Conservation (phyloP, 768 basidiomycete genomes). For the Boletus reticuloceps region DNA sequence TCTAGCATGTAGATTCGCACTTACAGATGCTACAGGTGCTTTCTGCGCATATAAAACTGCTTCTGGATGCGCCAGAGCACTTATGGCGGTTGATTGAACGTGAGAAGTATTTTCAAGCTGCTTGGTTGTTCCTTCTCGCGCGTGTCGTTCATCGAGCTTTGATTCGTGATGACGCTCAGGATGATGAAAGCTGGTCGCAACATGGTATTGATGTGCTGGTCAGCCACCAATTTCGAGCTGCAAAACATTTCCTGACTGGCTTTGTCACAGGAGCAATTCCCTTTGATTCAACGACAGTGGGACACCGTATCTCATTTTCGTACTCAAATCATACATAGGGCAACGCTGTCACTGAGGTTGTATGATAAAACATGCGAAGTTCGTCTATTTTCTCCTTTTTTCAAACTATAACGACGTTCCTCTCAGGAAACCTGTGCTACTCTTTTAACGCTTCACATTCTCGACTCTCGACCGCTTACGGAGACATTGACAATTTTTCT, state of each 20-base stretch:
- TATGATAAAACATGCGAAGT: conserved; percentile 52
- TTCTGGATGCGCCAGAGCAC: conserved; percentile 89
- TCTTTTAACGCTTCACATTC: conserved; percentile 79
- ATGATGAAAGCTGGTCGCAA: conserved; percentile 56
- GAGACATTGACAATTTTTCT: conserved; percentile 74
- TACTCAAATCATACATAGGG: conserved; percentile 83
- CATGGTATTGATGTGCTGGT: conserved; percentile 66
- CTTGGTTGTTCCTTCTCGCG: conserved; percentile 84
- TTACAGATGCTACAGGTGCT: conserved; percentile 67
- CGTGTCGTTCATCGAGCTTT: conserved; percentile 82
- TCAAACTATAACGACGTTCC: background rate
- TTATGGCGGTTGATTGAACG: conserved; percentile 85
- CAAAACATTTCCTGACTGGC: background rate
- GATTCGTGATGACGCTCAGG: conserved; percentile 58
- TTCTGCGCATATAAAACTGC: conserved; percentile 87
- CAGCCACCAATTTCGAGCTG: conserved; percentile 15
- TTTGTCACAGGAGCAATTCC: conserved; percentile 69
- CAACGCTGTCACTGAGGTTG: conserved; percentile 78
- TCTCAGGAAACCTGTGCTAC: conserved; percentile 71
- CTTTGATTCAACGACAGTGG: conserved; percentile 91
- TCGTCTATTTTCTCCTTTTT: conserved; percentile 13
- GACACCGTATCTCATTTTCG: conserved; percentile 85
- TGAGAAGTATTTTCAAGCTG: conserved; percentile 76
- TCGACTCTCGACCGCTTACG: conserved; percentile 78
- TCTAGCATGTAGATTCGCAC: conserved; percentile 51